Evolutionary conservation across 805 yeast species (phyloP), one percentile per base, ranked within the genome.

Genomic region (Metschnikowia borealis): DNA sequence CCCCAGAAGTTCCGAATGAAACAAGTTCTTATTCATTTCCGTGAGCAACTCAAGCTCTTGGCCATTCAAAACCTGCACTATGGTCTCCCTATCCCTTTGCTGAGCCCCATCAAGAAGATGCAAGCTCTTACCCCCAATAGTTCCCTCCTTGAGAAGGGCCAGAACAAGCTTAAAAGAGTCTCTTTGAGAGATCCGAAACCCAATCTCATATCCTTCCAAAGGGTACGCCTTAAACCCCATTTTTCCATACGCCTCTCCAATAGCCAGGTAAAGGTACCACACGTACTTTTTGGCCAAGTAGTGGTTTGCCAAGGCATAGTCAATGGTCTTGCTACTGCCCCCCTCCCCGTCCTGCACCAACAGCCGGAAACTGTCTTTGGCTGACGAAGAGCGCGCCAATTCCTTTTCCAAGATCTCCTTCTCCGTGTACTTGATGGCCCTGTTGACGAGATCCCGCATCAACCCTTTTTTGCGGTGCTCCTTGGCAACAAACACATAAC

Each of bases 251-350:
- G 77, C 87, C 32, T 74, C 77, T 14, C 87, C 92, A 18, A 87
- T 81, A 44, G 84, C 94, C 54, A 92, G 84, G 74, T 87, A 88
- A 46, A 89, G 73, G 38, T 56, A 58, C 77, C 77, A 73, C 44
- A 69, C 63, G 54, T 69, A 72, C 49, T 69, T 54, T 46, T 69
- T 68, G 37, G 68, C 52, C 54, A 71, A 58, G 48, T 69, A 66
- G 47, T 71, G 65, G 46, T 61, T 59, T 34, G 70, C 72, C 58
- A 71, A 61, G 11, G 52, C 48, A 5, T 39, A 21, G 48, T 71
- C 75, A 10, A 71, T 37, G 13, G 51, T 32, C 2, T 72, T 70
- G 41, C 65, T 60, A 3, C 52, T 50, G 11, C 11, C 29, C 11
- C 29, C 29, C 5, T 26, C 11, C 8, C 10, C 29, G 8, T 26